These are phyloP conservation scores for Tetragonia tetragonoides DNA, from an alignment of 148 eudicot species.

Conservation along the genomic window DNA sequence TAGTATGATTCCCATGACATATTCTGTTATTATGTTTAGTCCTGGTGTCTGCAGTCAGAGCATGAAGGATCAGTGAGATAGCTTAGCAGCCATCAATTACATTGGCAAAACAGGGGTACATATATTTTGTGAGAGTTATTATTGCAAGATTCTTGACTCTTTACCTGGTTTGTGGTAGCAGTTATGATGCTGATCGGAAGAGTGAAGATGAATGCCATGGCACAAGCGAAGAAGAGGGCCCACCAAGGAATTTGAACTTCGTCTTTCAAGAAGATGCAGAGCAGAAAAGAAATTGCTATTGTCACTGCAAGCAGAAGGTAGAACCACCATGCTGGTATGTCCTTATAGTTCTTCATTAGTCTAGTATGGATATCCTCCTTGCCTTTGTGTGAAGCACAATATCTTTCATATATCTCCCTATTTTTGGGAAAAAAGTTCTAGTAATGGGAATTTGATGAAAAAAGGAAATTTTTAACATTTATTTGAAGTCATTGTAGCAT, in stretches of 20 bases:
- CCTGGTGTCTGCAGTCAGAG: constrained; percentile 85
- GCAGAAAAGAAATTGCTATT: constrained; percentile 48
- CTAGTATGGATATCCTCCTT: constrained; percentile 86
- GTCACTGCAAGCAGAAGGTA: constrained; percentile 60
- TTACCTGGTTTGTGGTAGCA: constrained; percentile 95
- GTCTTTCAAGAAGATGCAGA: constrained; percentile 66
- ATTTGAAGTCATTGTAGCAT: neutral
- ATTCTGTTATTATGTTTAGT: constrained; percentile 90
- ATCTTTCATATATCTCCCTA: constrained; percentile 84
- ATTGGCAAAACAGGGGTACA: neutral
- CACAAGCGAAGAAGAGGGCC: constrained; percentile 88
- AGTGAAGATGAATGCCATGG: constrained; percentile 77
- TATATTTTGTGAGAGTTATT: neutral
- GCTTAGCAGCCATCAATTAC: neutral
- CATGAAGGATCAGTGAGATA: constrained; percentile 2
- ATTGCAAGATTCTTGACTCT: neutral
- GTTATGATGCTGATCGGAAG: constrained; percentile 97
- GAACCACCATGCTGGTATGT: constrained; percentile 99
- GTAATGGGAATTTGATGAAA: neutral
- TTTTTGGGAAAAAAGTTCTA: neutral
- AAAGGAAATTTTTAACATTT: neutral
- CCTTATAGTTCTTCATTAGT: constrained; percentile 75
- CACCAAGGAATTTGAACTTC: constrained; percentile 98
- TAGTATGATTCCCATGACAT: constrained; percentile 81
- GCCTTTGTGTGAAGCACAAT: constrained; percentile 64